Percentiles rank a stretch among this genome's conserved stretches.
Evolutionary conservation across 768 basidiomycete genomes (phyloP).

Genomic region (Tricholoma hemisulphureum): DNA sequence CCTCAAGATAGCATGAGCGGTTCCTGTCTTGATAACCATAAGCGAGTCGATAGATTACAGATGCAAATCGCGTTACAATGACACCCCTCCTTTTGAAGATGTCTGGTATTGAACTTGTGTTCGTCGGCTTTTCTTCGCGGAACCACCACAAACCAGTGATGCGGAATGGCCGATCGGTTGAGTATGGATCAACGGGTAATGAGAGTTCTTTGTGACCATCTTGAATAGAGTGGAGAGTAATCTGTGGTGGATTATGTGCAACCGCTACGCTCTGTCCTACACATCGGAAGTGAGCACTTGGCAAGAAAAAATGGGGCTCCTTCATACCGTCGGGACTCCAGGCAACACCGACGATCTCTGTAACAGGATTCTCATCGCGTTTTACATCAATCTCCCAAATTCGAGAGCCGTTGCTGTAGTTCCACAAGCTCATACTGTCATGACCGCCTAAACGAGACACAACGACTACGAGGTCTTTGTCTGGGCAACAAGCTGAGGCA

Average conservation of each 20-base stretch:
- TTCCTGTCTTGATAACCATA: conserved; percentile 62
- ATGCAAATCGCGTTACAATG: conserved; percentile 46
- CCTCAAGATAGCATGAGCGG: conserved; percentile 69
- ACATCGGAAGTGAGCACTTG: conserved; percentile 5
- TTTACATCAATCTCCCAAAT: conserved; percentile 80
- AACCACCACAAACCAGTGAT: conserved; percentile 77
- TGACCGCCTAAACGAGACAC: conserved; percentile 65
- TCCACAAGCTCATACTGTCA: conserved; percentile 77
- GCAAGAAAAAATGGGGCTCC: conserved; percentile 3
- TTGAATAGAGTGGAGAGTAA: conserved; percentile 77
- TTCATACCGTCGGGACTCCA: conserved; percentile 82
- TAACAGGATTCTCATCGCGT: conserved; percentile 37
- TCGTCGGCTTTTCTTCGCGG: conserved; percentile 41
- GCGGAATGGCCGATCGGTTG: conserved; percentile 18
- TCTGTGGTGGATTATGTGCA: conserved; percentile 62
- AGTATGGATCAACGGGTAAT: conserved; percentile 35
- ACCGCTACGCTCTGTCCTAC: conserved; percentile 71
- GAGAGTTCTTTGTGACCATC: conserved; percentile 60
- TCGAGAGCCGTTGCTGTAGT: conserved; percentile 68
- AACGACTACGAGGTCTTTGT: conserved; percentile 75
- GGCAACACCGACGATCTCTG: conserved; percentile 56
- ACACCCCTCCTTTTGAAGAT: conserved; percentile 68
- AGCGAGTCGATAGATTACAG: conserved; percentile 5
- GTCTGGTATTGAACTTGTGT: conserved; percentile 57
- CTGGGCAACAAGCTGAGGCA: conserved; percentile 72